Conservation (phyloP, 1,139 yeast genomes). For the Geotrichum reessii region DNA sequence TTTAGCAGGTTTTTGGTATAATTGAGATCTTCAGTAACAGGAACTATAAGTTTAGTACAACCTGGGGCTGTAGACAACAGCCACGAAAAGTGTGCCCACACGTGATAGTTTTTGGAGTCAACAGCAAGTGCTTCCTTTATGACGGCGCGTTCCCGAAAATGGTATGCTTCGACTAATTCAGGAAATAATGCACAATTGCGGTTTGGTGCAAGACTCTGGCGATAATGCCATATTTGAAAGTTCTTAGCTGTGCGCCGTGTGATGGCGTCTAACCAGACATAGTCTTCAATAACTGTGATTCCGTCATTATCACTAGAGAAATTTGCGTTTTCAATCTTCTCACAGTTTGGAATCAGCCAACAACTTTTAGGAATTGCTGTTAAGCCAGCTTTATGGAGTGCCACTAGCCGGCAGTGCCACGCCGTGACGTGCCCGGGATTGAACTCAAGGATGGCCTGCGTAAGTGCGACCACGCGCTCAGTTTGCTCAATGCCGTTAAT, state of each 20-base stretch:
- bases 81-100: conserved; percentile 65
- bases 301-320: background rate
- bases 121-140: conserved; percentile 61
- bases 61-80: background rate
- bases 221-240: conserved; percentile 93
- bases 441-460: conserved; percentile 54
- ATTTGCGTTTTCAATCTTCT: background rate
- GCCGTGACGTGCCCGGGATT: conserved; percentile 90
- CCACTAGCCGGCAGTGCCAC: conserved; percentile 69
- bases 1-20: conserved; percentile 49
- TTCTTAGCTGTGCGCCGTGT: conserved; percentile 79
- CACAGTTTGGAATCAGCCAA: conserved; percentile 19
- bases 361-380: conserved; percentile 28
- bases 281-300: conserved; percentile 28
- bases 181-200: background rate
- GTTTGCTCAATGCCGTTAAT: conserved; percentile 59
- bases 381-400: conserved; percentile 42
- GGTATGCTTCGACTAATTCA: conserved; percentile 26
- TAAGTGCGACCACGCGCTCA: conserved; percentile 63
- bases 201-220: conserved; percentile 44
- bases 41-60: background rate
- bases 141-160: conserved; percentile 57
- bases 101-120: conserved; percentile 90
- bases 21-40: conserved; percentile 43
- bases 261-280: conserved; percentile 68